Base-by-base conservation (phyloP, 192 early-diverging fungal species). In the Lobulomyces angularis region DNA sequence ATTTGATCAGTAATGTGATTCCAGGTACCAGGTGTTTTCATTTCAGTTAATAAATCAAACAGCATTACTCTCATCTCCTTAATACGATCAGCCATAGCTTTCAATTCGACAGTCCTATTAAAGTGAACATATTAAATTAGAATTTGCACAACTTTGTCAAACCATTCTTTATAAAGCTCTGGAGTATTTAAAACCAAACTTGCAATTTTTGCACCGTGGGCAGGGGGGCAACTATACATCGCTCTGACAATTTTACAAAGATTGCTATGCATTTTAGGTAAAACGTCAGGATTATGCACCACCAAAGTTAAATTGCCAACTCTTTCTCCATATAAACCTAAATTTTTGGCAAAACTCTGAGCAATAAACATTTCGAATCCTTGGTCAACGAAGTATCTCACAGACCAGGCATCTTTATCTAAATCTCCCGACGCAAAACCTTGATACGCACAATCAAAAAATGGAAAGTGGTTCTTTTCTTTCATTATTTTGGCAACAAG, bases 361-460 rank as follows among this genome's bases (percentile, higher is more conserved):
- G 82, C 76, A 5, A 90, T 69, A 37, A 96, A 74, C 47, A 91
- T 46, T 56, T 98, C 91, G 55, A 92, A 88, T 3, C 90, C 91
- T 45, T 80, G 73, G 14, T 78, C 62, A 1, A 86, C 87, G 74
- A 98, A 98, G 58, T 89, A 83, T 12, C 94, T 79, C 27, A 92
- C 81, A 41, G 94, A 86, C 56, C 70, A 80, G 21, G 94, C 90
- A 64, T 98, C 94, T 33, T 74, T 55, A 53, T 88, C 88, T 12
- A 95, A 68, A 56, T 83, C 74, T 32, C 94, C 94, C 7, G 82
- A 85, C 20, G 91, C 91, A 57, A 98, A 98, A 4, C 94, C 94
- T 71, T 95, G 91, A 76, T 98, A 98, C 18, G 94, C 94, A 59
- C 82, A 89, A 61, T 98, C 94, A 50, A 98, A 96, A 76, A 98